Percentiles rank a stretch among this genome's conserved stretches.
phyloP scores from a whole-genome alignment of 2,329 filamentous ascomycete species.

The Rachicladosporium sp. region DNA sequence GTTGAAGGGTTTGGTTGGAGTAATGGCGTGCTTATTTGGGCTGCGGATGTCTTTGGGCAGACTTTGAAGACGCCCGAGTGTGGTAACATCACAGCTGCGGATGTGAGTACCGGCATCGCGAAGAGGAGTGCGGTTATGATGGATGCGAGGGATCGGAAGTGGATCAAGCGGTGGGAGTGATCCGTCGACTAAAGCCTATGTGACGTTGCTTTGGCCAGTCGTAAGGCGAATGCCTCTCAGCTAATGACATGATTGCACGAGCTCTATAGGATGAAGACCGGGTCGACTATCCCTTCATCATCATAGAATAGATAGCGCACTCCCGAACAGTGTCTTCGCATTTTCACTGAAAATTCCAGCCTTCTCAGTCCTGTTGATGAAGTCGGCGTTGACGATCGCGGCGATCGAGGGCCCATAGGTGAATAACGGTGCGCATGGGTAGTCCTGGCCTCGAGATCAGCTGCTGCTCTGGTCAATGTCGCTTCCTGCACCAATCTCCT shows the following conservation, averaged over 20 bases:
- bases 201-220: too few species aligned
- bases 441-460: slow-evolving; percentile 4
- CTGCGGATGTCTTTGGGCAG: slow-evolving; percentile 48
- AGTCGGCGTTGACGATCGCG: slow-evolving; percentile 5
- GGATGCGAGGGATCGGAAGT: slow-evolving; percentile 2
- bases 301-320: too few species aligned
- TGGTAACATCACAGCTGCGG: slow-evolving; percentile 7
- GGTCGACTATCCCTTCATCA: too few species aligned
- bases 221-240: too few species aligned
- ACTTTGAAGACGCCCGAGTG: slow-evolving; percentile 41
- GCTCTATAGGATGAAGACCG: too few species aligned
- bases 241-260: too few species aligned
- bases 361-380: slow-evolving; percentile 6
- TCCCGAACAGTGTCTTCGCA: not conserved
- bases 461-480: not conserved
- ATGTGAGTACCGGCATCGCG: slow-evolving; percentile 4
- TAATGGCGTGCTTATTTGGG: slow-evolving; percentile 57
- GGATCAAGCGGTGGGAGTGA: slow-evolving; percentile 4
- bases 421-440: slow-evolving; percentile 5
- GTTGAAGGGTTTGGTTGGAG: slow-evolving; percentile 62
- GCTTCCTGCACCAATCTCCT: slow-evolving; percentile 1
- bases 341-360: slow-evolving; percentile 4
- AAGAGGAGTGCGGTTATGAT: slow-evolving; percentile 5
- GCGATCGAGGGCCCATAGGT: slow-evolving; percentile 5
- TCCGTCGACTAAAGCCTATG: too few species aligned